Base-by-base conservation (phyloP, 2,329 filamentous ascomycete genomes). In the Talaromyces piceae region DNA sequence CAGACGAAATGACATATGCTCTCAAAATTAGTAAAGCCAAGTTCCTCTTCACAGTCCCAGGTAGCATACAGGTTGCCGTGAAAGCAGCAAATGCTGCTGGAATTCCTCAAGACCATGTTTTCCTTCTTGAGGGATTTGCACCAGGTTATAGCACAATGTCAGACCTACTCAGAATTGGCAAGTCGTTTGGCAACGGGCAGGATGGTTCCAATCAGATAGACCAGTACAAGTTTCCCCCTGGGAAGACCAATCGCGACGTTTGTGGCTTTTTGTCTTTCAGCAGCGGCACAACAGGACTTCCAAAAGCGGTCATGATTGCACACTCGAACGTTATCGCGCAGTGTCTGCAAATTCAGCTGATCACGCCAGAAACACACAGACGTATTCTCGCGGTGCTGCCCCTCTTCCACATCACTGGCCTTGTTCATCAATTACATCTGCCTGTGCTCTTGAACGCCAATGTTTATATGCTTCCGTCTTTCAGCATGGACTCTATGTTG, bases 1-100 rank as follows among this genome's bases (percentile, higher is more conserved):
- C 80, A 13, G 83, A 86, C 46, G 83, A 87, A 58, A 84, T 86
- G 79, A 77, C 75, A 1, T 84, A 84, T 63, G 81, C 81, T 1
- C 67, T 86, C 2, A 76, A 78, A 57, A 82, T 74, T 1, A 78
- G 74, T 0, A 69, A 77, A 28, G 77, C 79, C 2, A 81, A 76
- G 55, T 79, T 80, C 53, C 60, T 84, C 8, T 75, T 84, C 65
- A 83, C 80, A 0, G 72, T 79, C 2, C 73, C 75, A 0, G 72
- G 74, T 13, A 77, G 73, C 13, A 75, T 82, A 65, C 70, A 77
- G 4, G 75, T 83, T 30, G 80, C 80, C 1, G 64, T 70, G 8
- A 71, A 71, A 13, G 78, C 79, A 13, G 80, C 80, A 2, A 68
- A 75, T 57, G 74, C 73, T 45, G 79, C 76, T 4, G 79, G 79